Evolutionary conservation across 306 rosid species (phyloP).

Genomic region (Castanea crenata): DNA sequence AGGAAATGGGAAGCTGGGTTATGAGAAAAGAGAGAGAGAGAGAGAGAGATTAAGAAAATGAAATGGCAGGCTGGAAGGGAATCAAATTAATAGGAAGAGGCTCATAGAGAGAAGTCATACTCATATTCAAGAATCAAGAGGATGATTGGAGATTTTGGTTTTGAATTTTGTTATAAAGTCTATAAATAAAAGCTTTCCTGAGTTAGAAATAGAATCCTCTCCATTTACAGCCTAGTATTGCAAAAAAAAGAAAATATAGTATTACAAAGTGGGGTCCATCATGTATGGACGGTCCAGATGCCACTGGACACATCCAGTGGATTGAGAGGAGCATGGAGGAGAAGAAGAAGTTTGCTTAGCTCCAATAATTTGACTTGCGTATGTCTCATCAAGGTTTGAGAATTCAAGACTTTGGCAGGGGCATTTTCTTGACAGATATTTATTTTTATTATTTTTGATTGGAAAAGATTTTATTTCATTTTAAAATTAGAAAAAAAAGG

Average conservation of each 20-base stretch:
- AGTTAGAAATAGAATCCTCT: constrained; percentile 14
- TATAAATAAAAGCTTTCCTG: constrained; percentile 1
- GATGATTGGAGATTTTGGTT: constrained; percentile 38
- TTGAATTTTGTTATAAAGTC: constrained; percentile 31
- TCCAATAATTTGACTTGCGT: constrained; percentile 34
- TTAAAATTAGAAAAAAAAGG: background rate
- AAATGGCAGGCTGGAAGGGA: constrained; percentile 64
- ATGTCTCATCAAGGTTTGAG: constrained; percentile 28
- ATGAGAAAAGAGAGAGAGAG: constrained; percentile 15
- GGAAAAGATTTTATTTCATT: background rate
- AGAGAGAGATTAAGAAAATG: constrained; percentile 50
- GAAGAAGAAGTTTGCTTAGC: background rate
- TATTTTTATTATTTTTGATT: background rate
- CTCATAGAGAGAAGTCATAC: constrained; percentile 38
- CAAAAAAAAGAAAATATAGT: background rate
- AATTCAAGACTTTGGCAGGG: background rate
- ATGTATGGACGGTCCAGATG: constrained; percentile 39
- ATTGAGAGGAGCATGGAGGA: constrained; percentile 16
- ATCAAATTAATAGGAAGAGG: constrained; percentile 71
- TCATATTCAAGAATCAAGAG: constrained; percentile 6
- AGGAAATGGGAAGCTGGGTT: constrained; percentile 33
- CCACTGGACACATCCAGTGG: constrained; percentile 7
- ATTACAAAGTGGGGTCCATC: constrained; percentile 3
- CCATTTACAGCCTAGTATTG: constrained; percentile 34
- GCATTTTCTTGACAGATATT: constrained; percentile 6